Evolutionary conservation across 2,329 filamentous ascomycete species (phyloP).

Genomic region (Xylogone sp.): DNA sequence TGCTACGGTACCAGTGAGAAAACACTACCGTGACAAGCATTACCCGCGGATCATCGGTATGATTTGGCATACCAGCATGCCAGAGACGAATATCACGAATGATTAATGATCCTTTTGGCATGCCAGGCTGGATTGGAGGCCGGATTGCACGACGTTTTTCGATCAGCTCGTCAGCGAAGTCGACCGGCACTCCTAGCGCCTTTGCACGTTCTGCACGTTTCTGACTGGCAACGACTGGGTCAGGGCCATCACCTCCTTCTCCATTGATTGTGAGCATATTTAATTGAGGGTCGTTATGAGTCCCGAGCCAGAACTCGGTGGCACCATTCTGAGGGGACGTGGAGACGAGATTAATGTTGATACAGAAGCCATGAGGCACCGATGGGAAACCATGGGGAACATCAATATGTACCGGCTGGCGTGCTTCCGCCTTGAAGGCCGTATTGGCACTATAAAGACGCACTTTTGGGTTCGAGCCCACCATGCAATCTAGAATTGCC

Average conservation of each 20-base stretch:
- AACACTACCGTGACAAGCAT: slow-evolving; percentile 49
- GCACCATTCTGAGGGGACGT: slow-evolving; percentile 41
- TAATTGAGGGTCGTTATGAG: slow-evolving; percentile 35
- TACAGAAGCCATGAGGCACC: slow-evolving; percentile 43
- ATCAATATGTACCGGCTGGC: slow-evolving; percentile 39
- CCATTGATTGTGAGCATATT: slow-evolving; percentile 18
- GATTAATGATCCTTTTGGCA: slow-evolving; percentile 51
- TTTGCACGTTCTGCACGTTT: slow-evolving; percentile 5
- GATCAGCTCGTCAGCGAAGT: slow-evolving; percentile 25
- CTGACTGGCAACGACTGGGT: slow-evolving; percentile 31
- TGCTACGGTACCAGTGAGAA: slow-evolving; percentile 27
- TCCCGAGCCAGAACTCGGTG: slow-evolving; percentile 48
- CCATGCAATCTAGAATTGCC: slow-evolving; percentile 30
- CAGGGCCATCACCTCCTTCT: slow-evolving; percentile 10
- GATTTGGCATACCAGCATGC: slow-evolving; percentile 60
- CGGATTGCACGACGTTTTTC: slow-evolving; percentile 30
- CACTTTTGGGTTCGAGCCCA: slow-evolving; percentile 33
- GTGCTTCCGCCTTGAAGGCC: slow-evolving; percentile 31
- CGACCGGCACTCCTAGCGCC: neutral
- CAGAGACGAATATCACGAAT: slow-evolving; percentile 56
- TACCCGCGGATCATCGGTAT: slow-evolving; percentile 41
- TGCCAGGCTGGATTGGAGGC: slow-evolving; percentile 43
- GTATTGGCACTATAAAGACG: slow-evolving; percentile 37
- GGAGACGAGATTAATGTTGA: slow-evolving; percentile 44
- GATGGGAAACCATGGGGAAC: slow-evolving; percentile 42